Conservation (phyloP, 257 asterid species). For the Cordia subcordata region DNA sequence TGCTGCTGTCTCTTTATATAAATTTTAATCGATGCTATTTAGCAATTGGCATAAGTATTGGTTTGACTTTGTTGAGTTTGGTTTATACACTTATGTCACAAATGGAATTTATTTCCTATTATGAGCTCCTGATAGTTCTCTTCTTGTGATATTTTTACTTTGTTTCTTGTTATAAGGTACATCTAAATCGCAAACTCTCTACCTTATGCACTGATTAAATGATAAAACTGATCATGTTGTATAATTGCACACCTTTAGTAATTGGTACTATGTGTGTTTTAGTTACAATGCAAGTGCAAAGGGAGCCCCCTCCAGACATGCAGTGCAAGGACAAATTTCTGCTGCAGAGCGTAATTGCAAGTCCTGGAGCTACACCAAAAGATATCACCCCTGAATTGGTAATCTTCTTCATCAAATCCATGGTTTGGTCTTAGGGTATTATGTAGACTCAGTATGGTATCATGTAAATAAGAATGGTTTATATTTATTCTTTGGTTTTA, state of each 20-base stretch:
- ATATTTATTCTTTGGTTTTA: constrained; percentile 21
- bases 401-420: constrained; percentile 1
- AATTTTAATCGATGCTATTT: no score
- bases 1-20: no score
- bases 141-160: no score
- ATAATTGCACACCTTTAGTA: not conserved
- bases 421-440: not conserved
- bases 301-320: constrained; percentile 88
- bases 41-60: no score
- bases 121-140: no score
- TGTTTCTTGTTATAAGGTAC: not conserved
- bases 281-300: constrained; percentile 99
- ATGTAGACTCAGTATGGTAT: no score
- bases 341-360: constrained; percentile 65
- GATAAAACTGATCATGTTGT: not conserved
- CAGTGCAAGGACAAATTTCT: constrained; percentile 96
- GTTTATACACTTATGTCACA: no score
- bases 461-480: constrained; percentile 3
- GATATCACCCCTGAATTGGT: constrained; percentile 87
- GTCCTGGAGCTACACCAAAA: constrained; percentile 50
- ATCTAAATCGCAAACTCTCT: not conserved
- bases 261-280: constrained; percentile 23
- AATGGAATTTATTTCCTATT: no score
- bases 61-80: no score
- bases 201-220: no score